These are phyloP conservation scores for Nitzschia inconspicua DNA, from an alignment of 108 stramenopile species.

Conservation along the genomic window DNA sequence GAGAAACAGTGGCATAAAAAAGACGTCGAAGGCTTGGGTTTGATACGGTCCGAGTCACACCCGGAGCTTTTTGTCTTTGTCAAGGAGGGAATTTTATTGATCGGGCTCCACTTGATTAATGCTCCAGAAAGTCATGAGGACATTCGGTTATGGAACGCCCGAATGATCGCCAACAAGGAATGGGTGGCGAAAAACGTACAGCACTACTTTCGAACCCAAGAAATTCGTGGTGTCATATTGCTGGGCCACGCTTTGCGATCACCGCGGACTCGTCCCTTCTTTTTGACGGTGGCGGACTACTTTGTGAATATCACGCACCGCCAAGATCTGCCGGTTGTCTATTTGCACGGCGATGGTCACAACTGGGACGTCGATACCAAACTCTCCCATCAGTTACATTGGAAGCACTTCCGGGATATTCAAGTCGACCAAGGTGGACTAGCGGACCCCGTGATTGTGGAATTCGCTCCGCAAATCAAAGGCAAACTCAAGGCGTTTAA, in stretches of 20 bases:
- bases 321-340: slow-evolving; percentile 11
- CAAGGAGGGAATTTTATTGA: slow-evolving; percentile 20
- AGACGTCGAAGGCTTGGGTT: not conserved
- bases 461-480: slow-evolving; percentile 4
- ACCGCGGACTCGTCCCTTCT: slow-evolving; percentile 7
- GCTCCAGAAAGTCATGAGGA: slow-evolving; percentile 10
- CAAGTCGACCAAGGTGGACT: slow-evolving; percentile 23
- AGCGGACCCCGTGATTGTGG: slow-evolving; percentile 22
- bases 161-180: slow-evolving; percentile 14
- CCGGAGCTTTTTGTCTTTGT: slow-evolving; percentile 17
- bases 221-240: slow-evolving; percentile 16
- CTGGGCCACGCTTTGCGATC: slow-evolving; percentile 22
- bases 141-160: slow-evolving; percentile 1
- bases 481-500: not conserved
- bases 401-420: slow-evolving; percentile 18
- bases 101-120: slow-evolving; percentile 13
- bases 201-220: not conserved
- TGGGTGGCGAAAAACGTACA: slow-evolving; percentile 15
- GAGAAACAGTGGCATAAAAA: slow-evolving; percentile 17
- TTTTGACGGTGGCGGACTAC: slow-evolving; percentile 4
- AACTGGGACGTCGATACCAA: slow-evolving; percentile 26
- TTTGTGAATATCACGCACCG: slow-evolving; percentile 11
- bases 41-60: not conserved
- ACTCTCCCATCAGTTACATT: slow-evolving; percentile 12
- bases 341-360: slow-evolving; percentile 38